Percentiles rank a stretch among this genome's conserved stretches.
phyloP scores from a whole-genome alignment of 2,329 filamentous ascomycete species.

The Talaromyces verruculosus region DNA sequence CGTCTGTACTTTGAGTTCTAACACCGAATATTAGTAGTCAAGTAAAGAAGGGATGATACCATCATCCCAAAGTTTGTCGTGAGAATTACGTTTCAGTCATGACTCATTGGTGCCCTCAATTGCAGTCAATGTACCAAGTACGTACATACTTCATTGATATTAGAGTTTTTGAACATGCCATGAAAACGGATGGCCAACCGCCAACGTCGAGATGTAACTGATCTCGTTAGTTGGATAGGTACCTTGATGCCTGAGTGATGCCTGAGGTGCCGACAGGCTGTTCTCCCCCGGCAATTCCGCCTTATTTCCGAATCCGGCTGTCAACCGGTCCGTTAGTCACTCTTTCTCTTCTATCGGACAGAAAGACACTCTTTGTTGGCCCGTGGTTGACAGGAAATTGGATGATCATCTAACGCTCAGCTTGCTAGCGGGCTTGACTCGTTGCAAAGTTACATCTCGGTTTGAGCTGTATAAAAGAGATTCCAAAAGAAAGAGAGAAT shows the following conservation, averaged over 20 bases:
- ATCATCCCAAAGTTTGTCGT: not conserved
- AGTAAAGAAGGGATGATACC: constrained; percentile 9
- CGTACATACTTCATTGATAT: not conserved
- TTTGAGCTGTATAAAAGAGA: not conserved
- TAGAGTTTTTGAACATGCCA: not conserved
- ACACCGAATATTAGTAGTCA: not conserved
- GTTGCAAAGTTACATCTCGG: not conserved
- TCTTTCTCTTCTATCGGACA: not conserved
- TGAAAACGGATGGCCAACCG: not conserved
- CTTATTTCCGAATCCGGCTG: constrained; percentile 6
- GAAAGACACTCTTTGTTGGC: not conserved
- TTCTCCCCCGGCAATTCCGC: not conserved
- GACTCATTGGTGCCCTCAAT: not conserved
- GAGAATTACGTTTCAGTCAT: not conserved
- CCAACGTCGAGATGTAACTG: not conserved
- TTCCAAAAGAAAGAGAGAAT: not conserved
- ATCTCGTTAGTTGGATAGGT: not conserved
- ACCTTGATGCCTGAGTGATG: not conserved
- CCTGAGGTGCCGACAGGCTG: not conserved
- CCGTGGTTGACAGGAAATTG: not conserved
- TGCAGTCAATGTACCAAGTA: not conserved
- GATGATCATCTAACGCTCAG: not conserved
- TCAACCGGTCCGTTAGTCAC: not conserved
- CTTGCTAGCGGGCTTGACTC: not conserved
- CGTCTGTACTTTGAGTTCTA: not conserved